These are phyloP conservation scores for Yarrowia deformans DNA, from an alignment of 805 yeast genomes.

Conservation along the genomic window DNA sequence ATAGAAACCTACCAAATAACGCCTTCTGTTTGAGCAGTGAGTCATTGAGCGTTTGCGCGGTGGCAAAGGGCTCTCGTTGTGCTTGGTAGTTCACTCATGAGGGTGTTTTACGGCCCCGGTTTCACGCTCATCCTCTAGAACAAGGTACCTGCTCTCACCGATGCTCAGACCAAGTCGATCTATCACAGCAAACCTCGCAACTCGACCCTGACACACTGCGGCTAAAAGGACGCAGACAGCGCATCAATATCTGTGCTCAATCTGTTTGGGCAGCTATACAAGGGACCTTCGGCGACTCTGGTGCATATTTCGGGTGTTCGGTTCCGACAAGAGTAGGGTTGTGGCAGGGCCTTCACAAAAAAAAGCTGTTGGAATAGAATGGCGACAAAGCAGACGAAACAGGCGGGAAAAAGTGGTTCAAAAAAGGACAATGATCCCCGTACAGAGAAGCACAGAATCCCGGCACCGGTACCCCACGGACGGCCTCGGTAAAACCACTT, in stretches of 20 bases:
- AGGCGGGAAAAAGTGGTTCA: not conserved
- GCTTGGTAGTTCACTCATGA: too few species aligned
- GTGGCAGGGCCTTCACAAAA: not conserved
- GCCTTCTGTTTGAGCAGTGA: too few species aligned
- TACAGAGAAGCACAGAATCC: not conserved
- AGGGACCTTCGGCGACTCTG: not conserved
- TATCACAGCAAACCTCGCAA: not conserved
- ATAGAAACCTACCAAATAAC: constrained; percentile 1
- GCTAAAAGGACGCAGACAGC: not conserved
- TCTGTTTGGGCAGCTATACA: not conserved
- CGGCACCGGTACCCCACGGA: constrained; percentile 12
- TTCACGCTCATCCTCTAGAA: too few species aligned
- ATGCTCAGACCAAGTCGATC: too few species aligned
- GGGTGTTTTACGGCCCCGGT: too few species aligned
- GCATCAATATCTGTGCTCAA: not conserved
- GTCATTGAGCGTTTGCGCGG: too few species aligned
- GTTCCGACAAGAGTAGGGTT: not conserved
- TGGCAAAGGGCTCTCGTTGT: too few species aligned
- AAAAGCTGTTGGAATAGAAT: too few species aligned
- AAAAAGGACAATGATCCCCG: not conserved
- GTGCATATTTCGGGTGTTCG: constrained; percentile 10
- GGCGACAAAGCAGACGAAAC: not conserved
- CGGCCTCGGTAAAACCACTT: constrained; percentile 4
- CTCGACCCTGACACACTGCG: too few species aligned
- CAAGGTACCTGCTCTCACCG: too few species aligned